These are phyloP conservation scores for Arthrobotrys pseudoclavata DNA, from an alignment of 2,329 filamentous ascomycete genomes.

Conservation along the genomic window DNA sequence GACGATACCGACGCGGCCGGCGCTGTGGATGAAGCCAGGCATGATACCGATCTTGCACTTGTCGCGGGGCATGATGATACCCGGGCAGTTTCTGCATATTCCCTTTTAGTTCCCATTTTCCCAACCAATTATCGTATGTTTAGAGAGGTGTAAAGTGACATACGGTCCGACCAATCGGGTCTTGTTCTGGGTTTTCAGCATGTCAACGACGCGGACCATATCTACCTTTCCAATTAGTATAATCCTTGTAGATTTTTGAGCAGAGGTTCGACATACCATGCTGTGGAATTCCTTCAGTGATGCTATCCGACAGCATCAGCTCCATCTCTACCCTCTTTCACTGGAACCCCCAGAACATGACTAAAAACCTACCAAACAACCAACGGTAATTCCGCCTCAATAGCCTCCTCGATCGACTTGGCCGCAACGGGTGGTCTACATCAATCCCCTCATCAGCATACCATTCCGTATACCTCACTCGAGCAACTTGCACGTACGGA, in stretches of 20 bases:
- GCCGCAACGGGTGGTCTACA: conserved; percentile 88
- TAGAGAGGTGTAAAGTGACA: neutral
- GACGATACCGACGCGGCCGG: conserved; percentile 97
- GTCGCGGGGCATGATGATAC: conserved; percentile 84
- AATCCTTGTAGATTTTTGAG: neutral
- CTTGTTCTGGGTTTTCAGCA: conserved; percentile 97
- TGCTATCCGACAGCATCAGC: conserved; percentile 67
- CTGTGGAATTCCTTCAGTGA: conserved; percentile 97
- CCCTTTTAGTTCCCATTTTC: neutral
- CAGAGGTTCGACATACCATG: conserved; percentile 76
- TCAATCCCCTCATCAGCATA: conserved; percentile 63
- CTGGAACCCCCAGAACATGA: neutral
- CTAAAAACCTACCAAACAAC: conserved; percentile 78
- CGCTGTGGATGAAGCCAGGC: conserved; percentile 99
- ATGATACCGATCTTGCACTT: conserved; percentile 99
- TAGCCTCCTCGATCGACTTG: conserved; percentile 95
- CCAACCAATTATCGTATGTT: too few relatives aligned
- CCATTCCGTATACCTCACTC: conserved; percentile 14
- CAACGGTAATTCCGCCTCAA: conserved; percentile 90
- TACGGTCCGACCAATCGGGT: conserved; percentile 90
- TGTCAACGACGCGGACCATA: conserved; percentile 98
- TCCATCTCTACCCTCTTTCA: neutral
- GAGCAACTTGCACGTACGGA: conserved; percentile 73
- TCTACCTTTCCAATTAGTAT: conserved; percentile 71
- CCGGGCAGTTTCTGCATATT: conserved; percentile 81